A percentile compares a stretch with the other conserved stretches of the same genome.
Evolutionary conservation across 2,329 filamentous ascomycete genomes (phyloP).

Genomic region (Fusarium avenaceum): DNA sequence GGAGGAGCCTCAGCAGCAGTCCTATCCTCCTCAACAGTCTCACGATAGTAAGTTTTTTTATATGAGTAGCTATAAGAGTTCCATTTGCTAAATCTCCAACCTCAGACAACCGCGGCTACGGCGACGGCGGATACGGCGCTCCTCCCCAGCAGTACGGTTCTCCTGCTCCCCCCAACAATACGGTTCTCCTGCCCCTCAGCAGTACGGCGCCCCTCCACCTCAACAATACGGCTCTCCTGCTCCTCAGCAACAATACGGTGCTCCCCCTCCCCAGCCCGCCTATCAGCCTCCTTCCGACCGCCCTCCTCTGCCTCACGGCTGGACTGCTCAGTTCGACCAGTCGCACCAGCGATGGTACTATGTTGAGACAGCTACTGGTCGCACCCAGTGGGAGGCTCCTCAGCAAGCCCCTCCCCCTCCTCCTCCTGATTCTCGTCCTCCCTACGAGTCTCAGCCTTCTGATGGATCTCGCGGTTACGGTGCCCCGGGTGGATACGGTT

Average conservation of each 20-base stretch:
- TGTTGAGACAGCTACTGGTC: slow-evolving; percentile 71
- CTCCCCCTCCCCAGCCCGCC: slow-evolving; percentile 48
- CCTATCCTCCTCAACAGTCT: slow-evolving; percentile 28
- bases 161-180: slow-evolving; percentile 19
- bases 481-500: slow-evolving; percentile 39
- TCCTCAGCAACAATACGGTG: slow-evolving; percentile 35
- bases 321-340: slow-evolving; percentile 74
- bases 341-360: slow-evolving; percentile 74
- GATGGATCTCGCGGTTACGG: slow-evolving; percentile 47
- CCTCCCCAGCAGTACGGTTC: slow-evolving; percentile 44
- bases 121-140: slow-evolving; percentile 52
- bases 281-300: slow-evolving; percentile 55
- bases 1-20: slow-evolving; percentile 26
- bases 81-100: slow-evolving; percentile 15
- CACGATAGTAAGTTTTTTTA: slow-evolving; percentile 36
- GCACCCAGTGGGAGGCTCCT: slow-evolving; percentile 75
- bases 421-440: slow-evolving; percentile 42
- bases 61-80: too few relatives aligned
- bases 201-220: slow-evolving; percentile 43
- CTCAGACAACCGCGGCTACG: slow-evolving; percentile 45
- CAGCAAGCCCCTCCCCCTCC: slow-evolving; percentile 50
- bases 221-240: slow-evolving; percentile 56
- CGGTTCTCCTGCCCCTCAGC: slow-evolving; percentile 26
- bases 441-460: slow-evolving; percentile 40
- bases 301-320: slow-evolving; percentile 70